Base-by-base conservation (phyloP, 1,139 yeast genomes). In the Yamadazyma buinensis region DNA sequence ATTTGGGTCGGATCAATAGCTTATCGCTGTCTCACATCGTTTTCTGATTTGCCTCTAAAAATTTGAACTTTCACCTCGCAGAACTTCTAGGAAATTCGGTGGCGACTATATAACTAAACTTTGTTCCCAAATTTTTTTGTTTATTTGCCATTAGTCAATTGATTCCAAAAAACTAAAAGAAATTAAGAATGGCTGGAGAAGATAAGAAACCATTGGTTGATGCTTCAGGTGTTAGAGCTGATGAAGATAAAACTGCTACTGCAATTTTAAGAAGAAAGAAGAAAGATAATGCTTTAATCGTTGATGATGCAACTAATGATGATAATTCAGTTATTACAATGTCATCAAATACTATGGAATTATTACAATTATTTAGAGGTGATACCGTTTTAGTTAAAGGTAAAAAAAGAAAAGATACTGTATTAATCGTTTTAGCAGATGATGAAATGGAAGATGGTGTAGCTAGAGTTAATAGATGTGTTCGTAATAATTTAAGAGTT, bases 321-420 rank as follows among this genome's bases (percentile, higher is more conserved):
- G 98, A 94, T 62, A 94, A 92, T 67, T 88, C 97, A 23, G 95
- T 90, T 44, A 84, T 94, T 57, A 84, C 97, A 35, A 84, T 94
- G 82, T 84, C 95, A 25, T 84, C 95, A 23, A 83, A 83, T 61
- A 94, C 98, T 20, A 87, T 94, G 95, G 98, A 94, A 58, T 74
- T 83, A 52, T 74, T 94, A 43, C 95, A 92, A 63, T 75, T 94
- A 57, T 94, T 94, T 75, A 81, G 98, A 44, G 99, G 99, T 52
- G 99, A 94, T 59, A 92, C 97, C 21, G 97, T 92, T 19, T 72
- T 88, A 44, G 96, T 94, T 46, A 92, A 90, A 67, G 99, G 99
- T 52, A 94, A 94, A 72, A 92, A 87, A 78, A 82, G 98, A 69
- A 90, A 84, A 64, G 98, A 94, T 55, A 92, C 99, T 22, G 97